Conservation (phyloP, 257 asterid genomes). For the Penstemon newberryi region DNA sequence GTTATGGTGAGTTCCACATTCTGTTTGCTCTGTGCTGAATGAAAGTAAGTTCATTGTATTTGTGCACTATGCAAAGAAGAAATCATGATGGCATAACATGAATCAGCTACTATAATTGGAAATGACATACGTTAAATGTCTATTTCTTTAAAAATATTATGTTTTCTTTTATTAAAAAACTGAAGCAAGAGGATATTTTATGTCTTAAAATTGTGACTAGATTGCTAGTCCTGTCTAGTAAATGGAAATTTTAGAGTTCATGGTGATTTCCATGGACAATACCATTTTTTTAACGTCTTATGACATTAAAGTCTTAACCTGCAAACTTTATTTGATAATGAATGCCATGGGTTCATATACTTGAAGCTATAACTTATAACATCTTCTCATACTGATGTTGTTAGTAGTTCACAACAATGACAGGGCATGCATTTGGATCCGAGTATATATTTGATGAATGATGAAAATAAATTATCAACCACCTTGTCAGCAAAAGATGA, state of each 20-base stretch:
- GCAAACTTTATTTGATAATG: background rate
- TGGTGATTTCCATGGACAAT: no score
- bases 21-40: background rate
- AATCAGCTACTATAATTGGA: background rate
- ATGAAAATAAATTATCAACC: slow-evolving; percentile 61
- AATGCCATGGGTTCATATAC: slow-evolving; percentile 2
- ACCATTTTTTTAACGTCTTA: no score
- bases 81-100: background rate
- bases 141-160: background rate
- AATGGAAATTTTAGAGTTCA: no score
- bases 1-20: background rate
- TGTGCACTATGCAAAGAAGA: slow-evolving; percentile 3
- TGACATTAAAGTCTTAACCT: no score
- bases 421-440: slow-evolving; percentile 99
- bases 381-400: slow-evolving; percentile 16
- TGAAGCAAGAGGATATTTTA: slow-evolving; percentile 2
- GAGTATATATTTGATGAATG: slow-evolving; percentile 93
- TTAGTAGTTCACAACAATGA: slow-evolving; percentile 23
- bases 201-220: no score
- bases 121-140: background rate
- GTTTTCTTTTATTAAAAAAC: background rate
- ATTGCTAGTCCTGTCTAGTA: no score
- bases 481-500: slow-evolving; percentile 47
- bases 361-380: background rate
- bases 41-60: background rate